Percentiles rank a stretch among this genome's conserved stretches.
These are phyloP conservation scores for Turnera subulata DNA, from an alignment of 345 rosid species.

Conservation along the genomic window DNA sequence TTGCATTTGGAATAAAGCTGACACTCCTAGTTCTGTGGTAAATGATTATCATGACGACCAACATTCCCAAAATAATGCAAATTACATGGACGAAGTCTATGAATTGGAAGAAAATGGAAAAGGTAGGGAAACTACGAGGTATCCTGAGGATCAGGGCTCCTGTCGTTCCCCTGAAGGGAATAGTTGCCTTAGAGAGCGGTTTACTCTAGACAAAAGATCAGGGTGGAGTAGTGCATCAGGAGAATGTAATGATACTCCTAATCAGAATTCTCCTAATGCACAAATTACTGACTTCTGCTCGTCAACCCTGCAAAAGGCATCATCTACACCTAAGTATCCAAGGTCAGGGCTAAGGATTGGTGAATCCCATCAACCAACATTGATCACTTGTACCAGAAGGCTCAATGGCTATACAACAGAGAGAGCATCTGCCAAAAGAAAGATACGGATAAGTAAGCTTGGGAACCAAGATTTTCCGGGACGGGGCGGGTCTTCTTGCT, in stretches of 20 bases:
- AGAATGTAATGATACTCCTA: no score
- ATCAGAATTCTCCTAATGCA: constrained; percentile 4
- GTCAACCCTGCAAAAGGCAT: constrained; percentile 1
- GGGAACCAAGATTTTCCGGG: no score
- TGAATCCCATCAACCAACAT: no score
- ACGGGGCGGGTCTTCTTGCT: no score
- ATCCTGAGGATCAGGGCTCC: constrained; percentile 17
- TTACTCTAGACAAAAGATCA: not conserved
- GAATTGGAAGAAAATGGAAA: constrained; percentile 7
- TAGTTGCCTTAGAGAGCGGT: not conserved
- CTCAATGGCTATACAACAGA: not conserved
- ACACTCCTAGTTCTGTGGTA: constrained; percentile 6
- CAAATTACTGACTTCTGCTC: constrained; percentile 10
- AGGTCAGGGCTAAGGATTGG: constrained; percentile 4
- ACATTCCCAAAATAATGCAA: constrained; percentile 4
- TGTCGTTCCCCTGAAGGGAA: constrained; percentile 15
- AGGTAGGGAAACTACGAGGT: constrained; percentile 2
- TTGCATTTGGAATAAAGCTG: not conserved
- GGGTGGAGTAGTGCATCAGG: constrained; percentile 13
- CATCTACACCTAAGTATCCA: constrained; percentile 13
- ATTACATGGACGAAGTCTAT: not conserved
- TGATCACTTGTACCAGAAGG: no score
- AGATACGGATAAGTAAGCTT: constrained; percentile 4
- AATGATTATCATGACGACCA: constrained; percentile 6
- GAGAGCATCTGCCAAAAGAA: constrained; percentile 3